A percentile compares a stretch with the other conserved stretches of the same genome.
Conservation (phyloP, 179 eudicot genomes). For the Pouteria campechiana region DNA sequence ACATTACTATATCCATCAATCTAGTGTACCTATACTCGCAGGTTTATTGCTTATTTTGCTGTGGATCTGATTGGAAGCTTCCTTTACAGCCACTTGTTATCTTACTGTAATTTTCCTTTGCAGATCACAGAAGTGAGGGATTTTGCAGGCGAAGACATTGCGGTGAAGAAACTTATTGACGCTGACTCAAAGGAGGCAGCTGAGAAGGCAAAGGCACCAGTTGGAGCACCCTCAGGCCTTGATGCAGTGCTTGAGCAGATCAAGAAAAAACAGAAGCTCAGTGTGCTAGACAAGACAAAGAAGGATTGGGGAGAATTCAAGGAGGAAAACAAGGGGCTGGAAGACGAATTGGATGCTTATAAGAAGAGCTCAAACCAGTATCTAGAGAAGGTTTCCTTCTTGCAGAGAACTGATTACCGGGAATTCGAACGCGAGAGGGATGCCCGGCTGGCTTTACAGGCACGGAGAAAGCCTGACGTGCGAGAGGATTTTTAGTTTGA, state of each 20-base stretch:
- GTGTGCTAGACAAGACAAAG: constrained; percentile 94
- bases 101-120: background rate
- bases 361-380: constrained; percentile 95
- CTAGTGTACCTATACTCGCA: no score
- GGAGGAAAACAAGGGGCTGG: constrained; percentile 75
- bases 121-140: constrained; percentile 77
- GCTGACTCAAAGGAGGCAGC: constrained; percentile 47
- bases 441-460: constrained; percentile 64
- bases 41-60: background rate
- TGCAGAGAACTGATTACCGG: constrained; percentile 71
- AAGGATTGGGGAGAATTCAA: constrained; percentile 97
- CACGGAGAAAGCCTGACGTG: constrained; percentile 69
- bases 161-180: constrained; percentile 69
- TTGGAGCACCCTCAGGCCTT: constrained; percentile 54
- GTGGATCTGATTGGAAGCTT: no score
- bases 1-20: no score
- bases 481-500: constrained; percentile 35
- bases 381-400: constrained; percentile 68
- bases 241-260: constrained; percentile 90
- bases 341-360: constrained; percentile 79
- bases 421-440: constrained; percentile 91
- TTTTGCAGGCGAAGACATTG: constrained; percentile 82
- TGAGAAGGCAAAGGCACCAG: constrained; percentile 44
- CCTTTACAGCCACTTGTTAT: background rate
- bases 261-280: constrained; percentile 79